A percentile compares a stretch with the other conserved stretches of the same genome.
These are phyloP conservation scores for Santalum album DNA, from an alignment of 164 flowering plant species.

Conservation along the genomic window DNA sequence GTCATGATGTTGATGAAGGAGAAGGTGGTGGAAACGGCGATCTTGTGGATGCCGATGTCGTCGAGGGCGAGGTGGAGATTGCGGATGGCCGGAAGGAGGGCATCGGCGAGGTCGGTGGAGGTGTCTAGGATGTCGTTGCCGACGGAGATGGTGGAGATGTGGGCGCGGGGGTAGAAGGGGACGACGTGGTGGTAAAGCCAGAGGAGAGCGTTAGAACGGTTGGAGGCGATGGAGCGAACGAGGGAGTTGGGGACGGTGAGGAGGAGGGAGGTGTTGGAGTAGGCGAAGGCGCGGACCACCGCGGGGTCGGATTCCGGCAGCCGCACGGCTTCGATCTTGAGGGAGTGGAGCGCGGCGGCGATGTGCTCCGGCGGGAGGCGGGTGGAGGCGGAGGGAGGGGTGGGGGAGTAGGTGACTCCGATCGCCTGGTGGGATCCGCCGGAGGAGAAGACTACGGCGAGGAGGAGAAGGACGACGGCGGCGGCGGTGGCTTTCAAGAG, in stretches of 20 bases:
- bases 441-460: background rate
- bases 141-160: slow-evolving; percentile 55
- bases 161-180: slow-evolving; percentile 68
- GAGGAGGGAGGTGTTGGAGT: slow-evolving; percentile 55
- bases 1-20: slow-evolving; percentile 46
- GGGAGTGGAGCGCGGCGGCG: slow-evolving; percentile 20
- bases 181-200: slow-evolving; percentile 62
- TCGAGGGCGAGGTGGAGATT: slow-evolving; percentile 42
- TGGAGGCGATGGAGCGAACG: slow-evolving; percentile 50
- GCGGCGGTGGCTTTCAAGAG: background rate
- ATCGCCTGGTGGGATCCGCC: slow-evolving; percentile 12
- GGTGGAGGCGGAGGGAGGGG: background rate
- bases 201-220: slow-evolving; percentile 44
- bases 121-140: slow-evolving; percentile 35
- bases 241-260: slow-evolving; percentile 62
- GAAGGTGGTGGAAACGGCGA: slow-evolving; percentile 67
- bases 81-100: slow-evolving; percentile 48
- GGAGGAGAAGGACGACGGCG: slow-evolving; percentile 9
- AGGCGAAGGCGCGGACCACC: slow-evolving; percentile 50
- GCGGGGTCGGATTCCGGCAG: slow-evolving; percentile 43
- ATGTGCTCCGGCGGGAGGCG: slow-evolving; percentile 19
- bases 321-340: slow-evolving; percentile 31
- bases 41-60: slow-evolving; percentile 44
- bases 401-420: slow-evolving; percentile 29
- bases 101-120: slow-evolving; percentile 20